Evolutionary conservation across 1,284 basidiomycete species (phyloP).

Genomic region (Malassezia equina): DNA sequence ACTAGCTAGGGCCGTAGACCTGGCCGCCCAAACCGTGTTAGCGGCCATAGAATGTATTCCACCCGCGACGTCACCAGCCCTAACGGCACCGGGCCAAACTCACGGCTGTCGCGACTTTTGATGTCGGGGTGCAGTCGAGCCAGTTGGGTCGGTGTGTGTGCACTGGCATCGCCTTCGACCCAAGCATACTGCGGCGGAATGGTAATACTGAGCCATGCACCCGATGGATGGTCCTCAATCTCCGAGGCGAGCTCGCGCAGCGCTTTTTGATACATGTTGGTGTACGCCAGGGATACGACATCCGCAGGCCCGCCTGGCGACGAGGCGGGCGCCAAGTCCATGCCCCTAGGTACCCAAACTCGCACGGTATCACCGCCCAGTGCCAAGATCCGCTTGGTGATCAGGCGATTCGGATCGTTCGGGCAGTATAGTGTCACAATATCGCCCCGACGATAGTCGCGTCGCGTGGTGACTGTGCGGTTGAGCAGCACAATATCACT

Average conservation of each 20-base stretch:
- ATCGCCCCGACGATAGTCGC: constrained; percentile 50
- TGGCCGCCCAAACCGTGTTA: constrained; percentile 25
- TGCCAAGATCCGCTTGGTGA: constrained; percentile 54
- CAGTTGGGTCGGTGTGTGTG: constrained; percentile 1
- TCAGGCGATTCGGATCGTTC: constrained; percentile 50
- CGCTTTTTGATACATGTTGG: constrained; percentile 9
- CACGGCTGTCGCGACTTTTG: constrained; percentile 19
- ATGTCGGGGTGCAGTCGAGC: constrained; percentile 1
- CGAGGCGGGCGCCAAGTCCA: constrained; percentile 31
- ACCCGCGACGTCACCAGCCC: constrained; percentile 50
- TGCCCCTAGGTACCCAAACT: constrained; percentile 30
- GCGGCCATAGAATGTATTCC: constrained; percentile 51
- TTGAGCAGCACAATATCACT: constrained; percentile 54
- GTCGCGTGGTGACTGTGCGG: constrained; percentile 45
- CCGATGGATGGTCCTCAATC: constrained; percentile 2
- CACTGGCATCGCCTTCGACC: constrained; percentile 54
- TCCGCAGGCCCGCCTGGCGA: neutral
- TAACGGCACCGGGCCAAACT: constrained; percentile 49
- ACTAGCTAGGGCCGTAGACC: constrained; percentile 15
- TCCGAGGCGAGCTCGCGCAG: constrained; percentile 3
- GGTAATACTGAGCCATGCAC: constrained; percentile 25
- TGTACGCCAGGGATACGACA: constrained; percentile 11
- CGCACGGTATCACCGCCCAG: constrained; percentile 53
- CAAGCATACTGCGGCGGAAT: constrained; percentile 49
- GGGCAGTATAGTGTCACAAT: constrained; percentile 53